phyloP scores from a whole-genome alignment of 2,329 filamentous ascomycete genomes.

The Cladorrhinum sp. region DNA sequence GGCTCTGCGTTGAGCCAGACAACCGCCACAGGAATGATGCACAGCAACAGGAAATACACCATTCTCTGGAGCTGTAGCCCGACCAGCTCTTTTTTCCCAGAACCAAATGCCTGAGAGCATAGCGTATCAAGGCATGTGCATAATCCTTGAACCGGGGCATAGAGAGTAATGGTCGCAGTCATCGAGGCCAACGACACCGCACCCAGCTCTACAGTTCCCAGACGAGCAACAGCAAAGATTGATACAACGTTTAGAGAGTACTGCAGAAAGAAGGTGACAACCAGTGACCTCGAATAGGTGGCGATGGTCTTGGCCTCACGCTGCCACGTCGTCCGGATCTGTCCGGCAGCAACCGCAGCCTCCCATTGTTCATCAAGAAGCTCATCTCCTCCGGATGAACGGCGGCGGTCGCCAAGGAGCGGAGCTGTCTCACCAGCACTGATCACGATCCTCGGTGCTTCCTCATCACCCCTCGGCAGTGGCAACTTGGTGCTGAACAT shows the following conservation, averaged over 20 bases:
- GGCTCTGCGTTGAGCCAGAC: conserved; percentile 67
- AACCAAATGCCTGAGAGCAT: conserved; percentile 91
- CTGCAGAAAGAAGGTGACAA: conserved; percentile 73
- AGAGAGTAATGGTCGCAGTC: conserved; percentile 76
- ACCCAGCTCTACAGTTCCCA: conserved; percentile 68
- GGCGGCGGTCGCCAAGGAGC: conserved; percentile 31
- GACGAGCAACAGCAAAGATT: conserved; percentile 72
- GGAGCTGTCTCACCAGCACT: conserved; percentile 43
- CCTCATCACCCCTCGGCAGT: conserved; percentile 37
- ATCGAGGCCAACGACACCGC: conserved; percentile 69
- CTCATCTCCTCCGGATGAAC: conserved; percentile 31
- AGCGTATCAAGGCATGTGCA: conserved; percentile 89
- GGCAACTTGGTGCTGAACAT: conserved; percentile 57
- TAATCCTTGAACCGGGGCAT: conserved; percentile 77
- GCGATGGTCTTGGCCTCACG: conserved; percentile 80
- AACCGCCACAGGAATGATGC: conserved; percentile 67
- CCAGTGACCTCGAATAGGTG: conserved; percentile 67
- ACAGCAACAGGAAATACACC: conserved; percentile 69
- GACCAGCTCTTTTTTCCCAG: conserved; percentile 83
- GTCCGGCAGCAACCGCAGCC: conserved; percentile 74
- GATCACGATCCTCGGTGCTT: conserved; percentile 40
- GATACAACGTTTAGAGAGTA: conserved; percentile 82
- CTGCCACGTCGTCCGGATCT: conserved; percentile 87
- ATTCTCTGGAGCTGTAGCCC: conserved; percentile 79
- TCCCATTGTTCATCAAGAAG: conserved; percentile 74